These are phyloP conservation scores for Pharnaceum exiguum DNA, from an alignment of 148 eudicot species.

Conservation along the genomic window DNA sequence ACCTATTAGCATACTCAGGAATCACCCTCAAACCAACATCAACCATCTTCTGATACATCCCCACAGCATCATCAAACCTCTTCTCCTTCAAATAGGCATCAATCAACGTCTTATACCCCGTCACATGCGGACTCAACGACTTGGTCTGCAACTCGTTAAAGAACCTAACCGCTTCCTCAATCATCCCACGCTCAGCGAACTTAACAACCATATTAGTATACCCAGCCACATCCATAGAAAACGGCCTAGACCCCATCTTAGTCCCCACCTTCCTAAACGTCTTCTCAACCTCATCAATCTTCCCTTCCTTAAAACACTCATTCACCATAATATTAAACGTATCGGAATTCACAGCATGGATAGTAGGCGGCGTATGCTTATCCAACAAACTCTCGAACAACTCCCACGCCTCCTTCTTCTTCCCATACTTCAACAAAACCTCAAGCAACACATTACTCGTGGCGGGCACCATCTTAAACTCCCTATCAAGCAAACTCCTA, in stretches of 20 bases:
- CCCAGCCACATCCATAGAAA: conserved; percentile 87
- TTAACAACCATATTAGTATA: conserved; percentile 59
- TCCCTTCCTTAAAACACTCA: conserved; percentile 45
- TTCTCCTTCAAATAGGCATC: conserved; percentile 63
- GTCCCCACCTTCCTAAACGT: conserved; percentile 67
- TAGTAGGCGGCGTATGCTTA: conserved; percentile 41
- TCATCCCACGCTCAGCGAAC: conserved; percentile 71
- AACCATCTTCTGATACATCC: conserved; percentile 61
- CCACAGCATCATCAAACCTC: conserved; percentile 54
- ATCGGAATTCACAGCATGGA: conserved; percentile 42
- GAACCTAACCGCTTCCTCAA: conserved; percentile 70
- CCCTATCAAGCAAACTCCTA: conserved; percentile 42
- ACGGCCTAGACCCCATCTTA: conserved; percentile 55
- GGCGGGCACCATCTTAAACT: conserved; percentile 71
- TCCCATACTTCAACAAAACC: conserved; percentile 49
- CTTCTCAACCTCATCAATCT: conserved; percentile 50
- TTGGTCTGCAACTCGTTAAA: conserved; percentile 54
- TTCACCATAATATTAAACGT: conserved; percentile 42
- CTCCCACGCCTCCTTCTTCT: conserved; percentile 41
- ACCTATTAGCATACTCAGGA: conserved; percentile 62
- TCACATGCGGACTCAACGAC: conserved; percentile 79
- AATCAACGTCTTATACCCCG: conserved; percentile 65
- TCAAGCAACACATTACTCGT: conserved; percentile 78
- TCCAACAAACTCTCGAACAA: conserved; percentile 38
- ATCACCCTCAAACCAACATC: conserved; percentile 74